Evolutionary conservation across 2,329 filamentous ascomycete genomes (phyloP), one percentile per base, ranked within the genome.

Genomic region (Penicillium sp.): DNA sequence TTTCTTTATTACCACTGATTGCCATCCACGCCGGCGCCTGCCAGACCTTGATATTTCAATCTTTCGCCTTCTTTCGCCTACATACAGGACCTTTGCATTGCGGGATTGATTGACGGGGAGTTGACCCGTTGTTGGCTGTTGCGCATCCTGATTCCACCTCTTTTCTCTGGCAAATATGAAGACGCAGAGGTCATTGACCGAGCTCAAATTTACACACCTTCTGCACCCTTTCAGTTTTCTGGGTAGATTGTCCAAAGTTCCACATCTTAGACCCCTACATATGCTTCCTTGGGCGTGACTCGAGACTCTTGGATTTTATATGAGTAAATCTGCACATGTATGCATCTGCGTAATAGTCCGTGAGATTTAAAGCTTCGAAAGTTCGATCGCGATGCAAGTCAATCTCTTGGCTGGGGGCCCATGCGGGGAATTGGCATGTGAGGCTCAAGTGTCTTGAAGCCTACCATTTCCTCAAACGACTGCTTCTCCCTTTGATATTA

Each of bases 111-210:
- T 39, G 52, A 44, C 52, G 56, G 56, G 55, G 49, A 54, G 49
- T 40, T 57, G 46, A 58, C 55, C 57, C 53, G 52, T 57, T 42
- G 46, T 58, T 59, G 58, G 59, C 54, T 54, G 43, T 58, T 43
- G 52, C 54, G 56, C 56, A 54, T 48, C 21, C 51, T 51, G 29
- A 42, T 49, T 47, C 48, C 50, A 10, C 42, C 42, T 29, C 43
- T 49, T 45, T 50, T 49, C 55, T 52, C 57, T 57, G 52, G 56
- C 59, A 61, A 63, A 64, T 64, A 64, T 56, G 57, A 60, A 57
- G 58, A 59, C 43, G 40, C 56, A 47, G 53, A 54, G 46, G 43
- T 49, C 42, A 50, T 52, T 48, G 53, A 45, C 29, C 47, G 44
- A 40, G 32, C 50, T 27, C 32, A 50, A 34, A 50, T 39, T 45